phyloP scores from a whole-genome alignment of 306 rosid genomes.

The Lablab purpureus region DNA sequence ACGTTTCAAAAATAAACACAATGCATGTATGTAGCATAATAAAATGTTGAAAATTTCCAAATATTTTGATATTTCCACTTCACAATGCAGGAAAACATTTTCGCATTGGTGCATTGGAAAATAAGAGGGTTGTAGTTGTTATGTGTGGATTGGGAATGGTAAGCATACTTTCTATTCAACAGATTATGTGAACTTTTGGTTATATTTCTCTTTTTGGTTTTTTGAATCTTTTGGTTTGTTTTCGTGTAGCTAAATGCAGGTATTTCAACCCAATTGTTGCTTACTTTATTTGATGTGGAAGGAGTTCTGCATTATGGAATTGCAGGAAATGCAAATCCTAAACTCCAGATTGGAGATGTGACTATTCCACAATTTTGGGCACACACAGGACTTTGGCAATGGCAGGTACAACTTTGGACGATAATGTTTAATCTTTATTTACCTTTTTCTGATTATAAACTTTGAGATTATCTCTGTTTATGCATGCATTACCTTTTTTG shows the following conservation, averaged over 20 bases:
- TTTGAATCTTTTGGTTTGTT: background rate
- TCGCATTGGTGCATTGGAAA: slow-evolving; percentile 65
- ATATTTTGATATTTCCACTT: too few relatives aligned
- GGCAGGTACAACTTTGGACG: slow-evolving; percentile 63
- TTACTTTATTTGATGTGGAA: slow-evolving; percentile 60
- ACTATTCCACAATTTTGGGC: slow-evolving; percentile 79
- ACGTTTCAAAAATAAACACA: too few relatives aligned
- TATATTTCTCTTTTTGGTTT: background rate
- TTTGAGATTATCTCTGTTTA: too few relatives aligned
- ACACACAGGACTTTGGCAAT: slow-evolving; percentile 83
- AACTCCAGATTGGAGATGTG: slow-evolving; percentile 79
- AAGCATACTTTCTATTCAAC: slow-evolving; percentile 1
- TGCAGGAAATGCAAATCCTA: slow-evolving; percentile 79
- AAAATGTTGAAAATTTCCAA: too few relatives aligned
- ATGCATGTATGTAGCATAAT: too few relatives aligned
- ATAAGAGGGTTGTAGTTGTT: slow-evolving; percentile 61
- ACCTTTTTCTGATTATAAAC: background rate
- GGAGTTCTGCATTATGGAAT: slow-evolving; percentile 79
- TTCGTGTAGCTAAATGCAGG: slow-evolving; percentile 75
- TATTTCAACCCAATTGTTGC: slow-evolving; percentile 66
- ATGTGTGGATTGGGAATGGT: slow-evolving; percentile 84
- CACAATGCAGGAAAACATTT: slow-evolving; percentile 65
- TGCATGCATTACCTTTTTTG: too few relatives aligned
- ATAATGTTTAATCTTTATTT: background rate
- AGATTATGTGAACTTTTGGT: background rate